These are phyloP conservation scores for Eutypella sp. DNA, from an alignment of 2,329 filamentous ascomycete species.

Conservation along the genomic window DNA sequence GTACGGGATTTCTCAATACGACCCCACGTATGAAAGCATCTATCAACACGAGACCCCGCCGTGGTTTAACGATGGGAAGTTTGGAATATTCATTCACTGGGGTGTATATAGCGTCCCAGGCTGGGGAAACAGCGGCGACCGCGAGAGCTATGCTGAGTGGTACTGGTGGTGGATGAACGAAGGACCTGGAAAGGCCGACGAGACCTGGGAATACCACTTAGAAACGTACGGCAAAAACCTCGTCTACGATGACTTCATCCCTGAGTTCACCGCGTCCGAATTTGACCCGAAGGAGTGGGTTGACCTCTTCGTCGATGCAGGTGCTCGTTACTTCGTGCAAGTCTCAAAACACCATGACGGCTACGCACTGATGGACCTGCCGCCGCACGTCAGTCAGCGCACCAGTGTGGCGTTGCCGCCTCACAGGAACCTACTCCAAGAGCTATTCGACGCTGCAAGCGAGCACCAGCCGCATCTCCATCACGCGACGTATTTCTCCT, in stretches of 20 bases:
- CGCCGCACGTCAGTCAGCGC: conserved; percentile 29
- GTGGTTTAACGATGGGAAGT: conserved; percentile 50
- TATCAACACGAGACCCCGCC: conserved; percentile 34
- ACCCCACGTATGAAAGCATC: neutral
- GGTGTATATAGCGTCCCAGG: conserved; percentile 47
- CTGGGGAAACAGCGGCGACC: conserved; percentile 38
- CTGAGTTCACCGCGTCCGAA: conserved; percentile 41
- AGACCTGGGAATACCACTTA: conserved; percentile 39
- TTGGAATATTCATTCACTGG: conserved; percentile 55
- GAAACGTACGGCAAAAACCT: conserved; percentile 42
- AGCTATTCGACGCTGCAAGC: conserved; percentile 34
- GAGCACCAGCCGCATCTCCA: conserved; percentile 32
- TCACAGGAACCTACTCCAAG: conserved; percentile 30
- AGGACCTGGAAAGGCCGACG: neutral
- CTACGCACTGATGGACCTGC: conserved; percentile 33
- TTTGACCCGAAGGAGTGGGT: conserved; percentile 41
- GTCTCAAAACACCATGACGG: conserved; percentile 40
- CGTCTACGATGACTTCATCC: conserved; percentile 48
- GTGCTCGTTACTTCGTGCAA: conserved; percentile 35
- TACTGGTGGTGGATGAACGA: conserved; percentile 32
- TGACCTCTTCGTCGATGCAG: conserved; percentile 24
- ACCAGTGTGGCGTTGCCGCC: conserved; percentile 33
- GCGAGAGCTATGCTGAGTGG: conserved; percentile 35
- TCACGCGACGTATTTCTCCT: conserved; percentile 38
- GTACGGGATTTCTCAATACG: neutral